These are phyloP conservation scores for Barbarea vulgaris DNA, from an alignment of 345 rosid species.

Conservation along the genomic window DNA sequence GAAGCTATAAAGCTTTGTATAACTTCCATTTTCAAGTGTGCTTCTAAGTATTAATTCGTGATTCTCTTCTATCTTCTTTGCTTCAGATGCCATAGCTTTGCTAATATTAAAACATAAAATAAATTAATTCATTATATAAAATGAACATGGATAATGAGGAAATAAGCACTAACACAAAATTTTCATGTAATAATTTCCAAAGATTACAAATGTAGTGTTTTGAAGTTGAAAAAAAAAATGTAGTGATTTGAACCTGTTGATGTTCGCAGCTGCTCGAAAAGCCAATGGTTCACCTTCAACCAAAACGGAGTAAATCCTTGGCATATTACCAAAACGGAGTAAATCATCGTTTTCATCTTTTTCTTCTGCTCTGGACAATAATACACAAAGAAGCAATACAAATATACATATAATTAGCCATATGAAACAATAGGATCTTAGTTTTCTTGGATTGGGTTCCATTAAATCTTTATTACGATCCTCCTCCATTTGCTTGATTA, in stretches of 20 bases:
- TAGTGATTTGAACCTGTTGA: slow-evolving; percentile 46
- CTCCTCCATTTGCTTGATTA: slow-evolving; percentile 19
- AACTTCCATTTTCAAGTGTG: slow-evolving; percentile 62
- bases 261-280: slow-evolving; percentile 38
- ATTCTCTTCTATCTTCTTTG: slow-evolving; percentile 54
- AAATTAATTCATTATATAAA: too few relatives aligned
- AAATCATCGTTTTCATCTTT: slow-evolving; percentile 35
- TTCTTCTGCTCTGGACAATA: slow-evolving; percentile 36
- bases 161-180: background rate
- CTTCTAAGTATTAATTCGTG: slow-evolving; percentile 66
- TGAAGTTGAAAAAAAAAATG: slow-evolving; percentile 21
- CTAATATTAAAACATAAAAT: slow-evolving; percentile 36
- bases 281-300: slow-evolving; percentile 69
- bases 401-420: slow-evolving; percentile 40
- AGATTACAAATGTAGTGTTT: background rate
- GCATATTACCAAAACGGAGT: slow-evolving; percentile 51
- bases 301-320: slow-evolving; percentile 57
- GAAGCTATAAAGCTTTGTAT: slow-evolving; percentile 82
- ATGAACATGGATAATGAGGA: background rate
- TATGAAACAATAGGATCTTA: slow-evolving; percentile 12
- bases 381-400: slow-evolving; percentile 30
- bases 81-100: slow-evolving; percentile 47
- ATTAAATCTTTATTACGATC: slow-evolving; percentile 23
- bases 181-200: background rate
- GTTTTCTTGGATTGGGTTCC: slow-evolving; percentile 32